Evolutionary conservation across 2,329 filamentous ascomycete species (phyloP).

Genomic region (Alternaria triticimaculans): DNA sequence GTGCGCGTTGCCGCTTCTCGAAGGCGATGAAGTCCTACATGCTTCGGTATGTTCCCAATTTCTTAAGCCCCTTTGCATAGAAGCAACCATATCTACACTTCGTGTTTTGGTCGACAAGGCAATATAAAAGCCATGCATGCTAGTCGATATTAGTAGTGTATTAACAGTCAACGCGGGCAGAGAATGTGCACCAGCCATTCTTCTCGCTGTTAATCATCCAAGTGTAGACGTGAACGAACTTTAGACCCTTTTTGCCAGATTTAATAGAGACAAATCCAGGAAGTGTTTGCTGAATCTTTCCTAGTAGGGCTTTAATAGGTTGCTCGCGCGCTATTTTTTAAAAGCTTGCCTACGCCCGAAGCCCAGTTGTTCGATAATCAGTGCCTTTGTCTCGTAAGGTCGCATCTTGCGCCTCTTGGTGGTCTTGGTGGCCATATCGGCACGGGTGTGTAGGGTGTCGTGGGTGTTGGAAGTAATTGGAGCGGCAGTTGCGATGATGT

Average conservation of each 20-base stretch:
- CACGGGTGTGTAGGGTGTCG: neutral
- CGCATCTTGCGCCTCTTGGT: neutral
- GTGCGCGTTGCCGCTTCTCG: too few relatives aligned
- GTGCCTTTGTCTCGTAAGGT: neutral
- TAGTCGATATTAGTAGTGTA: neutral
- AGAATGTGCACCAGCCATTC: accelerated
- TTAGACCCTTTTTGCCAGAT: neutral
- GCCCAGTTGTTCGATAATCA: neutral
- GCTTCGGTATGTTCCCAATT: too few relatives aligned
- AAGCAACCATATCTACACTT: neutral
- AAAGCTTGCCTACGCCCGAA: neutral
- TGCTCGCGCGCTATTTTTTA: neutral
- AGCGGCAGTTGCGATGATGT: neutral
- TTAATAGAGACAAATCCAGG: accelerated
- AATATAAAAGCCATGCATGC: neutral
- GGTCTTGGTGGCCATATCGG: neutral
- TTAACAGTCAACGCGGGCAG: accelerated
- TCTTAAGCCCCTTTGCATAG: neutral
- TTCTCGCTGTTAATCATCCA: neutral
- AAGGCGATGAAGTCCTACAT: too few relatives aligned
- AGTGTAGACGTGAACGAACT: neutral
- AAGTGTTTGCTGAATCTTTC: neutral
- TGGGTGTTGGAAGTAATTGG: neutral
- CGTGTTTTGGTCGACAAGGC: neutral
- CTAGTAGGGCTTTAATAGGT: neutral